phyloP scores from a whole-genome alignment of 805 yeast species.

The Kodamaea hsintzibuensis region DNA sequence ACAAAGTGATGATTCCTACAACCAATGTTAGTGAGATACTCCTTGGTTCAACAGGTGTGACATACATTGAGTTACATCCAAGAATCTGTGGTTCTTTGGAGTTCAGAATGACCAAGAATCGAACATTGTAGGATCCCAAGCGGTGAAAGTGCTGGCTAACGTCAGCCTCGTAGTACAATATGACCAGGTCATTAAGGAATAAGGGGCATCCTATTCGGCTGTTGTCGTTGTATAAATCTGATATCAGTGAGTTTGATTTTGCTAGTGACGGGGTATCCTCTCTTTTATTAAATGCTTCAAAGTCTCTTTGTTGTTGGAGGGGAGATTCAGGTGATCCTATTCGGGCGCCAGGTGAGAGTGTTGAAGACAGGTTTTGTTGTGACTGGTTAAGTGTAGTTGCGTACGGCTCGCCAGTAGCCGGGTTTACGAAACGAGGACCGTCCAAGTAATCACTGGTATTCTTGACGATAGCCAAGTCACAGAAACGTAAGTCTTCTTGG shows the following conservation, averaged over 20 bases:
- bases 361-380: neutral
- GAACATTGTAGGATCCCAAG: constrained; percentile 48
- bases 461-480: constrained; percentile 42
- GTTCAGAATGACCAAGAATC: constrained; percentile 44
- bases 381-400: neutral
- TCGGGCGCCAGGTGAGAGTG: neutral
- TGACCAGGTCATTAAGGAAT: constrained; percentile 37
- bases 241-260: constrained; percentile 11
- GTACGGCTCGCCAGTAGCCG: constrained; percentile 7
- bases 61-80: constrained; percentile 49
- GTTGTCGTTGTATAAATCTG: constrained; percentile 8
- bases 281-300: neutral
- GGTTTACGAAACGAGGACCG: constrained; percentile 28
- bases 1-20: constrained; percentile 37
- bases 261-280: constrained; percentile 8
- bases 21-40: constrained; percentile 36
- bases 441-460: constrained; percentile 26
- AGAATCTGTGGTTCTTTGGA: constrained; percentile 28
- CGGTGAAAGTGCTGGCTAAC: constrained; percentile 37
- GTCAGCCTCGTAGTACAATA: constrained; percentile 40
- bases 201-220: constrained; percentile 29
- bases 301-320: neutral
- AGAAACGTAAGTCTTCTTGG: constrained; percentile 43
- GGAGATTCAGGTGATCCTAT: neutral
- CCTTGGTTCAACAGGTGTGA: constrained; percentile 46